Evolutionary conservation across 345 rosid species (phyloP).

Genomic region (Cardamine resedifolia): DNA sequence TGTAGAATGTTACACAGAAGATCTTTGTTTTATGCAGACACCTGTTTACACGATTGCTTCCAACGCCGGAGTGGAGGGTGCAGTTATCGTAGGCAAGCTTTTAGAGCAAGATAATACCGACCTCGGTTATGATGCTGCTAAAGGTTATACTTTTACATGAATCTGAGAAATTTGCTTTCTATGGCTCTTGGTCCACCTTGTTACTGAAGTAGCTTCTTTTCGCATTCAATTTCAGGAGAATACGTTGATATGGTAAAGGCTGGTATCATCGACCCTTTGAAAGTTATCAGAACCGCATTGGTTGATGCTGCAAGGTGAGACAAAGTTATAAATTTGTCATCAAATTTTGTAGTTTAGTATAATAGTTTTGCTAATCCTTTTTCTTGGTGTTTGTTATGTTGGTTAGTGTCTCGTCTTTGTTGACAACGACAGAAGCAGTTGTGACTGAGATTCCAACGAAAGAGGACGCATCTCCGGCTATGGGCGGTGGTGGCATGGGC

Average conservation of each 20-base stretch:
- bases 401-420: constrained; percentile 80
- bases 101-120: constrained; percentile 88
- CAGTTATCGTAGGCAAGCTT: constrained; percentile 93
- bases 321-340: background rate
- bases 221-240: constrained; percentile 50
- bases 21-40: constrained; percentile 46
- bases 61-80: constrained; percentile 96
- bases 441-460: constrained; percentile 85
- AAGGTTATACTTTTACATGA: constrained; percentile 44
- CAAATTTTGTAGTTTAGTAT: background rate
- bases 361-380: background rate
- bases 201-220: background rate
- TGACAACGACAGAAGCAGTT: constrained; percentile 93
- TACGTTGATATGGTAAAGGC: constrained; percentile 94
- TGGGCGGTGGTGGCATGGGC: constrained; percentile 68
- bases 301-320: constrained; percentile 56
- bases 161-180: background rate
- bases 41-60: constrained; percentile 84
- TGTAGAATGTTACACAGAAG: background rate
- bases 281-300: constrained; percentile 92
- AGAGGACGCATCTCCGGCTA: constrained; percentile 63
- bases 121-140: constrained; percentile 97
- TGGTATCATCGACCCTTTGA: constrained; percentile 89
- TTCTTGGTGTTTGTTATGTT: background rate
- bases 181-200: background rate